phyloP scores from a whole-genome alignment of 352 stramenopile genomes.

The Blastocystis sp. region DNA sequence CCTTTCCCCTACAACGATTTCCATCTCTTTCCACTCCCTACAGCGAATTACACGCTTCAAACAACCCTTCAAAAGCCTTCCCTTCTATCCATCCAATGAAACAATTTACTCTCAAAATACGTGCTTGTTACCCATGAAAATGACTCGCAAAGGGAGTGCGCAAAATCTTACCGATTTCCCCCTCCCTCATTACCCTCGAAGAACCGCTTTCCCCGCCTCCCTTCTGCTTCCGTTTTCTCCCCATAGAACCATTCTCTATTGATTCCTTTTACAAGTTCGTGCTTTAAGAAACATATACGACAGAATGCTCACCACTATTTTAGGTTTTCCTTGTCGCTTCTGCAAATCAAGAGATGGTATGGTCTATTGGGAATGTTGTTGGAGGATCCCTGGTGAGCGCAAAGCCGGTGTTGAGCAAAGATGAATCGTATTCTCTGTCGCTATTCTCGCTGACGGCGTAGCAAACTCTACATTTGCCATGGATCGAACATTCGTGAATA shows the following conservation, averaged over 20 bases:
- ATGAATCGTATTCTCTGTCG: conserved; percentile 17
- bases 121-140: background rate
- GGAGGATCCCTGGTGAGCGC: conserved; percentile 41
- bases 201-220: conserved; percentile 28
- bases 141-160: background rate
- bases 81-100: no score
- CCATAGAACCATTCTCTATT: background rate
- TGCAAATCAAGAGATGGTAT: conserved; percentile 42
- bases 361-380: conserved; percentile 59
- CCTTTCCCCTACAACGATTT: background rate
- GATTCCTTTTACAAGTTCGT: conserved; percentile 21
- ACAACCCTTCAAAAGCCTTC: background rate
- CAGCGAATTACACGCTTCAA: background rate
- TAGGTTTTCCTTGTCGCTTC: background rate
- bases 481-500: conserved; percentile 63
- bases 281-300: background rate
- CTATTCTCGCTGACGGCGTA: conserved; percentile 20
- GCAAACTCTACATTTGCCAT: conserved; percentile 62
- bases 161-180: background rate
- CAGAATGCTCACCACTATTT: background rate
- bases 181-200: background rate
- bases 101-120: no score
- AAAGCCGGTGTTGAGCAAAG: conserved; percentile 25
- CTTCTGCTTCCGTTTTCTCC: conserved; percentile 4
- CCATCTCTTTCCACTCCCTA: background rate